phyloP scores from a whole-genome alignment of 441 rosid genomes.

The Raphanus hybrid region DNA sequence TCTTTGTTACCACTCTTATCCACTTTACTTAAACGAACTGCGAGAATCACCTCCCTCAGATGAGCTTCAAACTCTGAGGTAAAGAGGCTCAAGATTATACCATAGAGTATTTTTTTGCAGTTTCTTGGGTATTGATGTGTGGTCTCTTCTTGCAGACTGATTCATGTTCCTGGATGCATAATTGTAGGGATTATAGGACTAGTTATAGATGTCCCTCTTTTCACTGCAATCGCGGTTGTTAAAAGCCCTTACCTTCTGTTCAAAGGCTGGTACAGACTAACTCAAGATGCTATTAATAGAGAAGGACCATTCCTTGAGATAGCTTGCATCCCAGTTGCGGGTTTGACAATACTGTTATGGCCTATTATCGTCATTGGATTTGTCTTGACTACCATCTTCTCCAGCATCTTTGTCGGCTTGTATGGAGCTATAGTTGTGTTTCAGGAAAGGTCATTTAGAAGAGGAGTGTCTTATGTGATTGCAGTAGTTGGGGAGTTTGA shows the following conservation, averaged over 20 bases:
- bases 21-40: conserved; percentile 65
- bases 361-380: conserved; percentile 78
- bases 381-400: conserved; percentile 56
- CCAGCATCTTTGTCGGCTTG: conserved; percentile 72
- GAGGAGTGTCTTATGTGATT: conserved; percentile 83
- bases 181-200: conserved; percentile 74
- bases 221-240: conserved; percentile 63
- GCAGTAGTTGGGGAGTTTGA: conserved; percentile 91
- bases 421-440: conserved; percentile 78
- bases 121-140: conserved; percentile 11
- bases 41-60: conserved; percentile 60
- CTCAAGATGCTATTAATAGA: conserved; percentile 69
- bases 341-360: conserved; percentile 79
- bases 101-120: background rate
- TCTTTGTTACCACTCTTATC: conserved; percentile 74
- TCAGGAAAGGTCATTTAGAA: conserved; percentile 80
- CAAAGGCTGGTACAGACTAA: conserved; percentile 75
- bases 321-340: conserved; percentile 82
- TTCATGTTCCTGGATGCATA: conserved; percentile 79
- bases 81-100: background rate
- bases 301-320: conserved; percentile 89
- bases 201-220: conserved; percentile 66
- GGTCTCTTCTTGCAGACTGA: conserved; percentile 52
- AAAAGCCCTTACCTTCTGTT: conserved; percentile 83
- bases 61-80: conserved; percentile 73